Conservation (phyloP, 495 filamentous ascomycete genomes). For the Talaromyces proteolyticus region DNA sequence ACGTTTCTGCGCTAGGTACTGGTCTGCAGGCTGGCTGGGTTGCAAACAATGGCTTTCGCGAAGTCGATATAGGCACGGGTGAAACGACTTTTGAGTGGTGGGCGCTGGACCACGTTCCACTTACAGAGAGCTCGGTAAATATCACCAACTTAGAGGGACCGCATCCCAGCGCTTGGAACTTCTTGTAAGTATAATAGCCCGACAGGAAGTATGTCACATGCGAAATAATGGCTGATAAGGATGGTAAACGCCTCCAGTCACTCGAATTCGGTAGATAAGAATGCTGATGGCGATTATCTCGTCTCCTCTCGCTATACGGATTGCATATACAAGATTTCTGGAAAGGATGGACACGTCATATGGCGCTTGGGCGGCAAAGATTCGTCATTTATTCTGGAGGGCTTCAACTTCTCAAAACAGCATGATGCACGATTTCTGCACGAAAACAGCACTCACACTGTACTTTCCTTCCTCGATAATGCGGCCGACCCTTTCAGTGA, state of each 20-base stretch:
- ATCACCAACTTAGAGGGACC: conserved; percentile 11
- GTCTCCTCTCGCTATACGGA: conserved; percentile 43
- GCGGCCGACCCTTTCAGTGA: conserved; percentile 22
- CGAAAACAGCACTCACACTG: conserved; percentile 25
- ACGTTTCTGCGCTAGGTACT: neutral
- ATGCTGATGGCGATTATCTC: conserved; percentile 37
- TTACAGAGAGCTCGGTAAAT: conserved; percentile 14
- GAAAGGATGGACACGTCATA: conserved; percentile 42
- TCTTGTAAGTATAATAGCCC: conserved; percentile 8
- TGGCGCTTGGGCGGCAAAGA: conserved; percentile 44
- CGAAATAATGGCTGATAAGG: conserved; percentile 9
- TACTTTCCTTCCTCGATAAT: conserved; percentile 41
- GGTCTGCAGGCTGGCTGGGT: conserved; percentile 10
- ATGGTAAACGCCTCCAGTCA: conserved; percentile 9
- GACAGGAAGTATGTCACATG: conserved; percentile 2
- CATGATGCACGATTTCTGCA: conserved; percentile 42
- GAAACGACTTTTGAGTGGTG: conserved; percentile 21
- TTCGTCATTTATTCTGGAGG: conserved; percentile 12
- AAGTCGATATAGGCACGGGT: conserved; percentile 18
- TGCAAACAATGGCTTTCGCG: conserved; percentile 17
- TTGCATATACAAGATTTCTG: conserved; percentile 44
- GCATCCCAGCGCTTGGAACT: conserved; percentile 31
- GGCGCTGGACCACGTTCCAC: conserved; percentile 17
- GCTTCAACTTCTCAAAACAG: conserved; percentile 41
- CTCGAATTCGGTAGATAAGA: conserved; percentile 20